Percentiles rank a stretch among this genome's conserved stretches.
phyloP scores from a whole-genome alignment of 257 asterid species.

The Craterostigma plantagineum region DNA sequence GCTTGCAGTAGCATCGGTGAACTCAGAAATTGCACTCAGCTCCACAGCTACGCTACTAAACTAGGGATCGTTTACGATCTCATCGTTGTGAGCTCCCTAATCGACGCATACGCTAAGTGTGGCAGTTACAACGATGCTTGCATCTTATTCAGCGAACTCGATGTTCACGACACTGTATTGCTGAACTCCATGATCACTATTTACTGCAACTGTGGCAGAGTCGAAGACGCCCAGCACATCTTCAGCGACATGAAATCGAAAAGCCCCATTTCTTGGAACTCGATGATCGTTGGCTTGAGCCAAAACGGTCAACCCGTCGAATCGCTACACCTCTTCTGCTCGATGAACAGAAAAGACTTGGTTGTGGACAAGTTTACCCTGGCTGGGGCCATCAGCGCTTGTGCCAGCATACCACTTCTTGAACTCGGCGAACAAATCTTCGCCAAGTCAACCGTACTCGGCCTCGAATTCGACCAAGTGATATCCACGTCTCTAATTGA shows the following conservation, averaged over 20 bases:
- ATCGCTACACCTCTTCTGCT: constrained; percentile 44
- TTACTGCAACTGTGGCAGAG: constrained; percentile 43
- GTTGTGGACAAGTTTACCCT: constrained; percentile 41
- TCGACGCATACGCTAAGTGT: constrained; percentile 65
- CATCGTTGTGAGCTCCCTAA: constrained; percentile 42
- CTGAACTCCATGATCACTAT: constrained; percentile 68
- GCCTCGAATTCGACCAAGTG: constrained; percentile 43
- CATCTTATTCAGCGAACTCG: constrained; percentile 35
- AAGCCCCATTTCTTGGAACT: constrained; percentile 84
- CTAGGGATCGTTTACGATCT: constrained; percentile 34
- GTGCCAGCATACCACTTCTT: constrained; percentile 56
- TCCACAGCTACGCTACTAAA: constrained; percentile 40
- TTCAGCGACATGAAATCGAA: constrained; percentile 33
- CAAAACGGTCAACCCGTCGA: constrained; percentile 62
- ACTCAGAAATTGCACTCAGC: constrained; percentile 25
- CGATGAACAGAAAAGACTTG: constrained; percentile 34
- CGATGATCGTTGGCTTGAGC: constrained; percentile 63
- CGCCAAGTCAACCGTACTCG: constrained; percentile 41
- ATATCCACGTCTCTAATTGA: constrained; percentile 56
- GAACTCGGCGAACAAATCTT: constrained; percentile 72
- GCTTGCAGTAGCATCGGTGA: constrained; percentile 41
- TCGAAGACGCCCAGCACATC: constrained; percentile 47
- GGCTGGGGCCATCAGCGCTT: constrained; percentile 58
- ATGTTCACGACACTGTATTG: constrained; percentile 42
- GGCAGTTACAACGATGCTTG: constrained; percentile 36